These are phyloP conservation scores for Botryosphaeria dothidea DNA, from an alignment of 2,329 filamentous ascomycete species.

Conservation along the genomic window DNA sequence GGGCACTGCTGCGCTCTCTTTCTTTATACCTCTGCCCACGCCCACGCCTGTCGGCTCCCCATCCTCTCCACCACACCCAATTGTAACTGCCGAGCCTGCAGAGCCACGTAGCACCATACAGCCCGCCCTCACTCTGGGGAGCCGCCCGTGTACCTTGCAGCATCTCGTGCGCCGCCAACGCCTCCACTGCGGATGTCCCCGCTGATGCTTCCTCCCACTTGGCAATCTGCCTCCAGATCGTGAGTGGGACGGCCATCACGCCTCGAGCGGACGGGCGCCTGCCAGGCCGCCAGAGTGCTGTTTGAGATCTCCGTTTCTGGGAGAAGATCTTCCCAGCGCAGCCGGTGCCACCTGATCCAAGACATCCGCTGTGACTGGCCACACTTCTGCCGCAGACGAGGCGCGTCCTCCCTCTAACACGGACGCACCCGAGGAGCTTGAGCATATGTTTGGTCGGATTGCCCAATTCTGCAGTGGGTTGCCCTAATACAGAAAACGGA, in stretches of 20 bases:
- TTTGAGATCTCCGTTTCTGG: neutral
- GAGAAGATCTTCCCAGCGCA: neutral
- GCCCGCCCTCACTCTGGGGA: conserved; percentile 12
- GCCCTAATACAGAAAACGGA: neutral
- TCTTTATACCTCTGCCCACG: conserved; percentile 9
- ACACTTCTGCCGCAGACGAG: neutral
- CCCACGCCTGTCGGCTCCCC: conserved; percentile 14
- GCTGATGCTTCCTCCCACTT: neutral
- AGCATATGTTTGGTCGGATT: neutral
- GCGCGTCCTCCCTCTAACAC: neutral
- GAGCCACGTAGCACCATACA: conserved; percentile 18
- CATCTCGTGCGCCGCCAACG: neutral
- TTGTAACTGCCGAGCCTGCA: conserved; percentile 15
- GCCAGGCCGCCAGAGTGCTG: neutral
- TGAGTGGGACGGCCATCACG: neutral
- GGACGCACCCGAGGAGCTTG: neutral
- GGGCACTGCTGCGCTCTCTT: neutral
- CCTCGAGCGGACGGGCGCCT: neutral
- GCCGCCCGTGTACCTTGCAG: conserved; percentile 8
- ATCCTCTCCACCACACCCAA: conserved; percentile 2
- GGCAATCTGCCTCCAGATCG: neutral
- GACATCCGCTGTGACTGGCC: neutral
- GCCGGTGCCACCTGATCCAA: neutral
- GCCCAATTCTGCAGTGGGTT: neutral
- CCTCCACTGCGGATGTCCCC: neutral